Base-by-base conservation (phyloP, 192 early-diverging fungal genomes). In the Coemansia sp. region DNA sequence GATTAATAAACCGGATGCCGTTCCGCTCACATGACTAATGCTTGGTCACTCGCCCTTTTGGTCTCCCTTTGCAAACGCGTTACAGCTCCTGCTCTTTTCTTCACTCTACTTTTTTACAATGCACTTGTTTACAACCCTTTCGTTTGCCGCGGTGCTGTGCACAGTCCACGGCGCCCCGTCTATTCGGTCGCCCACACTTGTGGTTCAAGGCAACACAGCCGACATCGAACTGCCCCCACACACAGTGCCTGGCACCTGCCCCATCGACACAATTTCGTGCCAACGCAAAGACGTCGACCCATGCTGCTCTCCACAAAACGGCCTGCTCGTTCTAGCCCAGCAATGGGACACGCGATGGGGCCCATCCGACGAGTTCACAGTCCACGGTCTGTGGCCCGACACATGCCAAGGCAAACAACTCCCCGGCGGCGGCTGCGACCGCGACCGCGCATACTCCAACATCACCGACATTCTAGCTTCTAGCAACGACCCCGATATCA, bases 301-400 rank as follows among this genome's bases (percentile, higher is more conserved):
- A n/a, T 83, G 82, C 77, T 83, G 82, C 69, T 77, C 69, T 37
- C 82, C 77, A 14, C 49, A 39, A 17, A 70, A 83, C 61, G 82
- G 82, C 0, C 71, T 83, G 8, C 48, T 83, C 2, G 74, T 80
- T 4, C 63, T 83, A 0, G 57, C 82, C 3, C 57, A 56, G 72
- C 84, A 88, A 71, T 90, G 87, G 87, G 84, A 86, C 62, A 48
- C 72, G 2, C 82, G 85, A 48, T 84, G 77, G 29, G 87, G 86
- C 14, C 86, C 86, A 12, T 16, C 63, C 11, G 71, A 89, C 43
- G 71, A 79, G 26, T 92, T 87, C 50, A 90, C 91, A 7, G 70
- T 92, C 17, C 91, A 92, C 64, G 91, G 91, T n/a, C 74, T 91
- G 51, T 91, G 91, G 91, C 88, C 91, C 14, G 89, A 91, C 71